Evolutionary conservation across 106 monocot species (phyloP), one percentile per base, ranked within the genome.

Genomic region (Dendrobium officinale): DNA sequence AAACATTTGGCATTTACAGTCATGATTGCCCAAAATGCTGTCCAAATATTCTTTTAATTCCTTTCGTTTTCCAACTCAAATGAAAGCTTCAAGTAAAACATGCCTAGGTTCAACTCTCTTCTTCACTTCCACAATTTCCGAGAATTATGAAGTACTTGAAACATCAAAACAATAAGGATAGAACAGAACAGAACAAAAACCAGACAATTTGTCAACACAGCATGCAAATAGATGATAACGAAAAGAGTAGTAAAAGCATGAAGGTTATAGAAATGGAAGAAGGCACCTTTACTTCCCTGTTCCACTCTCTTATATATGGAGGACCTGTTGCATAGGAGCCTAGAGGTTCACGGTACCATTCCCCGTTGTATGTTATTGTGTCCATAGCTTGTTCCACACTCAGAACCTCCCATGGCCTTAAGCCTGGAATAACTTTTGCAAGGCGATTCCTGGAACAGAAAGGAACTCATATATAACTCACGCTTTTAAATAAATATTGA

Each of bases 341-440:
- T 66, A 95, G 85, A 48, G 90, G 90, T 68, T 95, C 88, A 42
- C 92, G 89, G 58, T 88, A 90, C 94, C 94, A 95, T 48, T 90
- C 80, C 20, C 94, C 94, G 37, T 75, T 78, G 77, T 88, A 95
- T 73, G 92, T 92, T 79, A 95, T 92, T 45, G 82, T 75, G 75
- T 95, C 91, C 94, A 95, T 95, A 42, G 94, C 94, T 76, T 95
- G 92, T 74, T 95, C 94, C 26, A 95, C 48, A 49, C 91, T 95
- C 42, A 95, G 84, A 82, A 95, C 88, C 79, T 95, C 94, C 92
- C 94, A 95, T 44, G 92, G 94, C 80, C 94, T 90, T 76, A 95
- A 81, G 72, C 88, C 92, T 80, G 94, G 94, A 73, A 92, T 90
- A 24, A 92, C 77, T 75, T 92, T 73, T 77, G 88, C 85, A 82